Conservation (phyloP, 2,329 filamentous ascomycete genomes). For the Metarhizium brunneum region DNA sequence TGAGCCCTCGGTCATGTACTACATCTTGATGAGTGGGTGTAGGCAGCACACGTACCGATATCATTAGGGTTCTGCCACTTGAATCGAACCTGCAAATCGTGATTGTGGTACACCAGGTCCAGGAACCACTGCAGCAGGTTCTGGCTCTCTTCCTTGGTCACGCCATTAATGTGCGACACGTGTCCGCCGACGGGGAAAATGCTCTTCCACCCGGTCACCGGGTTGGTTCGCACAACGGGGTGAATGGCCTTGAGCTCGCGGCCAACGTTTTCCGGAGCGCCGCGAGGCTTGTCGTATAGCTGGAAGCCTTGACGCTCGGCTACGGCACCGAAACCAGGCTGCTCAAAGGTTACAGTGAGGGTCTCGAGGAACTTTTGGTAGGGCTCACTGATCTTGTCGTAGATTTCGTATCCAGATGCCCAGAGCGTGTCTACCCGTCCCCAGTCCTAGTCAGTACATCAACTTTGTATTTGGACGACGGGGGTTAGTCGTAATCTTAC, state of each 20-base stretch:
- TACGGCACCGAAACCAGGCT: conserved; percentile 39
- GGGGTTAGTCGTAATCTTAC: too few species aligned
- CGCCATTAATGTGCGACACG: conserved; percentile 39
- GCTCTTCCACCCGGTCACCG: conserved; percentile 48
- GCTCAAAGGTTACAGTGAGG: conserved; percentile 45
- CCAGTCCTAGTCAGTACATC: too few species aligned
- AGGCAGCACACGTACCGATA: too few species aligned
- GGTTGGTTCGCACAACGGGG: conserved; percentile 47
- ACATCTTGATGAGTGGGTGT: too few species aligned
- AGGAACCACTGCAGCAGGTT: conserved; percentile 43
- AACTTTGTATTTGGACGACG: too few species aligned
- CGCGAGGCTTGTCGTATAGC: conserved; percentile 35
- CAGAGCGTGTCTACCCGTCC: conserved; percentile 44
- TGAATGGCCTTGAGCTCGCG: conserved; percentile 38
- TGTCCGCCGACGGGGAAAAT: conserved; percentile 44
- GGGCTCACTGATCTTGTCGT: conserved; percentile 50
- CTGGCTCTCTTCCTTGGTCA: conserved; percentile 37
- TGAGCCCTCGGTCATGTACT: too few species aligned
- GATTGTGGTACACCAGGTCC: conserved; percentile 41
- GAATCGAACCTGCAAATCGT: conserved; percentile 43
- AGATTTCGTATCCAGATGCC: conserved; percentile 59
- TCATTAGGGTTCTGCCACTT: conserved; percentile 21
- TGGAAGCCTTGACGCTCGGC: conserved; percentile 35
- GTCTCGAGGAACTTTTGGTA: conserved; percentile 49
- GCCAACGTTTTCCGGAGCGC: conserved; percentile 41